Percentiles rank a stretch among this genome's conserved stretches.
These are phyloP conservation scores for Elsinoe necatrix DNA, from an alignment of 2,329 filamentous ascomycete species.

Conservation along the genomic window DNA sequence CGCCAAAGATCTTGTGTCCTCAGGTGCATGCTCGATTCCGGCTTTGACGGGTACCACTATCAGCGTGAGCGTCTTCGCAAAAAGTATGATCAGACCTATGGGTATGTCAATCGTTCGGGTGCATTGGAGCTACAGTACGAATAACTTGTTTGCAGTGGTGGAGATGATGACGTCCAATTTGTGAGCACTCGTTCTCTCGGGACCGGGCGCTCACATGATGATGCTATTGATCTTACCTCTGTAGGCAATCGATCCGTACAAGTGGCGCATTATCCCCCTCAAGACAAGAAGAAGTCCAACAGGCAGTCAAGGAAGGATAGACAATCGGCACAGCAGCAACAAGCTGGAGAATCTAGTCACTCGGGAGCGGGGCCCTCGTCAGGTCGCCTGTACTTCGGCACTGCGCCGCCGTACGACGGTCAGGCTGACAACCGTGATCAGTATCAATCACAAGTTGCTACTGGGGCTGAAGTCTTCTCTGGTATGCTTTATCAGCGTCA, in stretches of 20 bases:
- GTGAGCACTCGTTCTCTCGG: slow-evolving; percentile 5
- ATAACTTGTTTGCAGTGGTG: slow-evolving; percentile 9
- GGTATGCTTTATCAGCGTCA: not conserved
- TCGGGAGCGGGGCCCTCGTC: not conserved
- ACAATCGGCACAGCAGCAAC: not conserved
- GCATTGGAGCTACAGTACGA: not conserved
- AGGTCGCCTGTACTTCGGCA: not conserved
- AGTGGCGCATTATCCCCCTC: no score
- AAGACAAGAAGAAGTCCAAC: not conserved
- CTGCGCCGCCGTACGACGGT: not conserved
- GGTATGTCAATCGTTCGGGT: slow-evolving; percentile 15
- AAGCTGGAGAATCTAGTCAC: not conserved
- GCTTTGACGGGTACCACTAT: slow-evolving; percentile 64
- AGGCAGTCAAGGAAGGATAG: not conserved
- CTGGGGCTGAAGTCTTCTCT: not conserved
- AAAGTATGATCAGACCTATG: slow-evolving; percentile 13
- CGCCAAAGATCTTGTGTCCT: slow-evolving; percentile 52
- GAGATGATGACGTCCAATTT: not conserved
- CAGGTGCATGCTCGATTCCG: slow-evolving; percentile 61
- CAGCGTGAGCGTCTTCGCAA: slow-evolving; percentile 57
- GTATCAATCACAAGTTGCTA: not conserved
- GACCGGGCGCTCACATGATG: not conserved
- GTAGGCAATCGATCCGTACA: not conserved
- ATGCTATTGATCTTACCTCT: slow-evolving; percentile 10
- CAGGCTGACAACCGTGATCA: not conserved